phyloP scores from a whole-genome alignment of 345 rosid genomes.

The Theobroma cacao region DNA sequence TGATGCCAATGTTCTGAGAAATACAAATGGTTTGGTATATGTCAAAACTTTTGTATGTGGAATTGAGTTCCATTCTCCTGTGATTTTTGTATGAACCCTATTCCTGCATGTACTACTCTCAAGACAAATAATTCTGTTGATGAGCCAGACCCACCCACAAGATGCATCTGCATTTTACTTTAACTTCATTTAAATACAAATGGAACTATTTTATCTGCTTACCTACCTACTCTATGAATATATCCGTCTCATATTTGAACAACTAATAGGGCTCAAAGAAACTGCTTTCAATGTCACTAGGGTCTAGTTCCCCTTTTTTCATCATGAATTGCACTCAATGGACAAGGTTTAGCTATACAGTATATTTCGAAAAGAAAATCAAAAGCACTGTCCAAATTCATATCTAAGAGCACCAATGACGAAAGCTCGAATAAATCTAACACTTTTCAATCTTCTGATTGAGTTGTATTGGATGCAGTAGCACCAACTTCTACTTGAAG shows the following conservation, averaged over 20 bases:
- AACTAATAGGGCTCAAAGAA: not conserved
- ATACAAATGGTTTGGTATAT: not conserved
- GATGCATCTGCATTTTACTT: not conserved
- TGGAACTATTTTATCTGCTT: not conserved
- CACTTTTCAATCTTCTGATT: not conserved
- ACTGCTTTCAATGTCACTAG: slow-evolving; percentile 7
- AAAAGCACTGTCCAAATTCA: not conserved
- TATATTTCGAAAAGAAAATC: not conserved
- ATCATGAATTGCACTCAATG: not conserved
- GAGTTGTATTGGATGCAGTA: not conserved
- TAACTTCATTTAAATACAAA: not conserved
- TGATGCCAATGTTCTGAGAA: not conserved
- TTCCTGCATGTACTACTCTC: not conserved
- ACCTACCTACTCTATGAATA: slow-evolving; percentile 6
- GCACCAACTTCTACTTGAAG: not conserved
- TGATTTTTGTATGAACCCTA: not conserved
- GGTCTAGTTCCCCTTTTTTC: not conserved
- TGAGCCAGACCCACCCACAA: not conserved
- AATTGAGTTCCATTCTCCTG: not conserved
- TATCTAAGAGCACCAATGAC: not conserved
- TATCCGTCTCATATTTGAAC: not conserved
- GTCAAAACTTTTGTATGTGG: not conserved
- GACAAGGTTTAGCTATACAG: not conserved
- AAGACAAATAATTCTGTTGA: not conserved
- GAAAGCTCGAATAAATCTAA: not conserved